phyloP scores from a whole-genome alignment of 2,329 filamentous ascomycete species.

The Xylaria multiplex region DNA sequence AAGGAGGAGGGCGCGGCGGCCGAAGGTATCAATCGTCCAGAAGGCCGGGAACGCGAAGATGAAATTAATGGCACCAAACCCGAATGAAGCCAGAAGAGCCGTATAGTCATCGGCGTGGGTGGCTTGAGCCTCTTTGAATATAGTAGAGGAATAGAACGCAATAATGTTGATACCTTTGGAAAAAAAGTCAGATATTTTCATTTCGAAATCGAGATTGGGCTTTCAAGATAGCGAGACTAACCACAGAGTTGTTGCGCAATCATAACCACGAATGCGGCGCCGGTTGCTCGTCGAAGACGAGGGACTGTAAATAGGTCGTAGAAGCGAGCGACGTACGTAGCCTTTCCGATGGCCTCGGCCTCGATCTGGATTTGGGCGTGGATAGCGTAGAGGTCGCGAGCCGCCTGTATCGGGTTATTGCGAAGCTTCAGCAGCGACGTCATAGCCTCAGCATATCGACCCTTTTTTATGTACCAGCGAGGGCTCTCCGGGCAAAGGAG shows the following conservation, averaged over 20 bases:
- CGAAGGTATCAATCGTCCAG: slow-evolving; percentile 74
- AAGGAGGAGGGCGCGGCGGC: slow-evolving; percentile 67
- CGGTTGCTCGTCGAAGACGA: slow-evolving; percentile 74
- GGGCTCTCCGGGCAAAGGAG: slow-evolving; percentile 75
- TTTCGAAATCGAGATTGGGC: not conserved
- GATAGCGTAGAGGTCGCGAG: slow-evolving; percentile 71
- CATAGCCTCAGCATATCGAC: slow-evolving; percentile 69
- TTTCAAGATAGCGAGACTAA: slow-evolving; percentile 20
- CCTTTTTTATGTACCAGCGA: slow-evolving; percentile 74
- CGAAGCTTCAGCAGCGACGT: slow-evolving; percentile 63
- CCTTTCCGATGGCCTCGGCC: slow-evolving; percentile 58
- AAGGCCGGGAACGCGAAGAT: slow-evolving; percentile 71
- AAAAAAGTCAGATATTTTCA: slow-evolving; percentile 8
- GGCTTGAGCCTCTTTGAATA: slow-evolving; percentile 57
- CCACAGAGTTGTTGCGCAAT: slow-evolving; percentile 76
- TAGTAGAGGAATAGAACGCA: slow-evolving; percentile 76
- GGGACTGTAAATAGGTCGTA: slow-evolving; percentile 74
- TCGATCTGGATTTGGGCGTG: slow-evolving; percentile 72
- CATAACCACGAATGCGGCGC: slow-evolving; percentile 84
- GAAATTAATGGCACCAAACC: slow-evolving; percentile 74
- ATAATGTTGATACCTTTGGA: slow-evolving; percentile 70
- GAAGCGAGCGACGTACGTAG: slow-evolving; percentile 70
- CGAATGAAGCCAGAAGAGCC: slow-evolving; percentile 70
- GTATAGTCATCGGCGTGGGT: slow-evolving; percentile 64
- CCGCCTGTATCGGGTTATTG: slow-evolving; percentile 65